A percentile compares a stretch with the other conserved stretches of the same genome.
Conservation (phyloP, 768 basidiomycete genomes). For the Rubroboletus satanas region DNA sequence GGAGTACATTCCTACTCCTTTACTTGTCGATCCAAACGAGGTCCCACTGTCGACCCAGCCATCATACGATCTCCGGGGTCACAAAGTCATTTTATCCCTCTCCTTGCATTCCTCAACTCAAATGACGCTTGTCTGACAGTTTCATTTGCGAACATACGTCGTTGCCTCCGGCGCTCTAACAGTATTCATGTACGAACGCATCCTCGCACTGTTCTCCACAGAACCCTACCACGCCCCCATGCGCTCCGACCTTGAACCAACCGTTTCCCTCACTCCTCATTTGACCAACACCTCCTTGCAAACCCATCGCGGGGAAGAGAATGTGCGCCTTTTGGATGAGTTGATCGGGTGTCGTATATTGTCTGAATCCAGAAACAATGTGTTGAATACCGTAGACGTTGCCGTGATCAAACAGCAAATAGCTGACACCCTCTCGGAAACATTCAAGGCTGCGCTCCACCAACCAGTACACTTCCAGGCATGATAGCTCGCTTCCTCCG, state of each 20-base stretch:
- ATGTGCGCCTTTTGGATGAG: slow-evolving; percentile 78
- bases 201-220: slow-evolving; percentile 86
- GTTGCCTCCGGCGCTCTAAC: slow-evolving; percentile 72
- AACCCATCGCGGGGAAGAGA: slow-evolving; percentile 56
- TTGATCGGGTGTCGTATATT: slow-evolving; percentile 63
- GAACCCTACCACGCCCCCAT: slow-evolving; percentile 58
- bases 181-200: slow-evolving; percentile 75
- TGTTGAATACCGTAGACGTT: slow-evolving; percentile 35
- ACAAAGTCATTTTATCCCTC: slow-evolving; percentile 49
- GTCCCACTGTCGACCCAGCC: slow-evolving; percentile 25
- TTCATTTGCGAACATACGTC: slow-evolving; percentile 90
- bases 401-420: slow-evolving; percentile 58
- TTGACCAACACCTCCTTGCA: slow-evolving; percentile 93
- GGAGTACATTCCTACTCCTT: slow-evolving; percentile 81
- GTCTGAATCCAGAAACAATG: slow-evolving; percentile 28
- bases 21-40: slow-evolving; percentile 71
- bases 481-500: slow-evolving; percentile 6
- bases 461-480: slow-evolving; percentile 87
- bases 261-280: slow-evolving; percentile 55
- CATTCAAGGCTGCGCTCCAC: slow-evolving; percentile 80
- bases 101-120: background rate
- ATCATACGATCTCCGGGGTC: slow-evolving; percentile 37
- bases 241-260: slow-evolving; percentile 24
- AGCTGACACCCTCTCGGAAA: slow-evolving; percentile 64
- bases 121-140: slow-evolving; percentile 46